Conservation (phyloP, 352 stramenopile species). For the Phytophthora nicotianae region DNA sequence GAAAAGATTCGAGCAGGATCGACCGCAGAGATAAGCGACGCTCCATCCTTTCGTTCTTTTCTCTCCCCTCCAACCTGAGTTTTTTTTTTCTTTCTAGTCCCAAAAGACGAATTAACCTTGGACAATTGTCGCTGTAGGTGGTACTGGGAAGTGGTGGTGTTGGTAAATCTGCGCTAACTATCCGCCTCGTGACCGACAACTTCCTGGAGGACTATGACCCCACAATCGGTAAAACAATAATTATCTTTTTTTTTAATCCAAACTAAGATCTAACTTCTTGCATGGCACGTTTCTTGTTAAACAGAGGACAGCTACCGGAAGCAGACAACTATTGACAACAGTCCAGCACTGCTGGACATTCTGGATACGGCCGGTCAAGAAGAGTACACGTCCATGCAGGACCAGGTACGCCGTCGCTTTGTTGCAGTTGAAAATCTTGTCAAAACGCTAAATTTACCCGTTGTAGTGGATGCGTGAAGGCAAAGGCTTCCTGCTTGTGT, state of each 20-base stretch:
- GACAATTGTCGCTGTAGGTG: slow-evolving; percentile 43
- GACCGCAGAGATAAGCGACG: background rate
- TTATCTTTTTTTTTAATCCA: too few species aligned
- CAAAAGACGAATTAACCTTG: slow-evolving; percentile 1
- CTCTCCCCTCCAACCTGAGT: slow-evolving; percentile 7
- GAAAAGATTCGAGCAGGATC: background rate
- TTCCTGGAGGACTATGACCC: slow-evolving; percentile 95
- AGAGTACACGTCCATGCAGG: slow-evolving; percentile 92
- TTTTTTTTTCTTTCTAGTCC: background rate
- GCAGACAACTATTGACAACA: slow-evolving; percentile 87
- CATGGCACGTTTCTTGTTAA: background rate
- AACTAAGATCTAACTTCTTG: background rate
- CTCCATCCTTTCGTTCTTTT: slow-evolving; percentile 12
- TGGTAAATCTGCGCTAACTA: slow-evolving; percentile 92
- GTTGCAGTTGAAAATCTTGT: background rate
- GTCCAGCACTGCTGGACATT: slow-evolving; percentile 87
- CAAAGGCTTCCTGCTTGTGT: slow-evolving; percentile 91
- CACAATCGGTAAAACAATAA: slow-evolving; percentile 73
- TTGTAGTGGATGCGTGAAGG: slow-evolving; percentile 91
- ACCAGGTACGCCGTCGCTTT: slow-evolving; percentile 62
- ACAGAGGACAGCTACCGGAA: slow-evolving; percentile 93
- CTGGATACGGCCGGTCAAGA: slow-evolving; percentile 93
- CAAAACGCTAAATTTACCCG: background rate
- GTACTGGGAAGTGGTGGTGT: slow-evolving; percentile 91
- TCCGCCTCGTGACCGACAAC: slow-evolving; percentile 92